These are phyloP conservation scores for Aotearoamyces nothofagi DNA, from an alignment of 2,329 filamentous ascomycete genomes.

Conservation along the genomic window DNA sequence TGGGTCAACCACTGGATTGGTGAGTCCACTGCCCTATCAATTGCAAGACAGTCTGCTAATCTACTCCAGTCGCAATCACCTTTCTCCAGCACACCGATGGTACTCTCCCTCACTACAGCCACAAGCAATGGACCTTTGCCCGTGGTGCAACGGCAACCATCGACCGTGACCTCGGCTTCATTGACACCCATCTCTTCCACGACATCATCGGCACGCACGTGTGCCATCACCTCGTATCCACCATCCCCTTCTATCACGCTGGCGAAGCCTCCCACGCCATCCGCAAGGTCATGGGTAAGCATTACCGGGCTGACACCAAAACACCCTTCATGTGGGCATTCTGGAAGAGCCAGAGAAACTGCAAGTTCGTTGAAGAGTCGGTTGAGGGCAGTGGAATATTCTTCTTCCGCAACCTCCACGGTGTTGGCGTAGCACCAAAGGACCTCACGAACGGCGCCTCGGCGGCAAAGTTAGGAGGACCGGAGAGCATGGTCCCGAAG, in stretches of 20 bases:
- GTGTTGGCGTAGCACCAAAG: constrained; percentile 1
- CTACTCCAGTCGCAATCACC: constrained; percentile 43
- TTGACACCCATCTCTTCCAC: constrained; percentile 46
- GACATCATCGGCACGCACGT: constrained; percentile 48
- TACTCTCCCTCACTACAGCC: constrained; percentile 41
- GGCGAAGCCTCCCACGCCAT: constrained; percentile 39
- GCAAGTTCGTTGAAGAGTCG: constrained; percentile 16
- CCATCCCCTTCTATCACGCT: constrained; percentile 43
- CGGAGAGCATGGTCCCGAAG: background rate
- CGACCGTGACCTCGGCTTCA: constrained; percentile 47
- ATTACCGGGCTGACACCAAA: constrained; percentile 29
- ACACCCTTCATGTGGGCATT: constrained; percentile 15
- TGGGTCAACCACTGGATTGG: constrained; percentile 58
- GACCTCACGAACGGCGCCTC: constrained; percentile 1
- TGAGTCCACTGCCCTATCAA: constrained; percentile 20
- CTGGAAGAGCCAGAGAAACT: constrained; percentile 15
- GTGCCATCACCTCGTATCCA: constrained; percentile 43
- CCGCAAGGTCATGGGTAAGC: constrained; percentile 33
- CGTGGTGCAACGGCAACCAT: constrained; percentile 44
- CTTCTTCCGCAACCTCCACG: constrained; percentile 9
- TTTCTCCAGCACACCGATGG: constrained; percentile 57
- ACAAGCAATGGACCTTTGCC: constrained; percentile 41
- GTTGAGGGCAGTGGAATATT: constrained; percentile 9
- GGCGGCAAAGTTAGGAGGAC: background rate
- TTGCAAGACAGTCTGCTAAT: constrained; percentile 9